These are phyloP conservation scores for Trichoderma cornu-damae DNA, from an alignment of 2,329 filamentous ascomycete species.

Conservation along the genomic window DNA sequence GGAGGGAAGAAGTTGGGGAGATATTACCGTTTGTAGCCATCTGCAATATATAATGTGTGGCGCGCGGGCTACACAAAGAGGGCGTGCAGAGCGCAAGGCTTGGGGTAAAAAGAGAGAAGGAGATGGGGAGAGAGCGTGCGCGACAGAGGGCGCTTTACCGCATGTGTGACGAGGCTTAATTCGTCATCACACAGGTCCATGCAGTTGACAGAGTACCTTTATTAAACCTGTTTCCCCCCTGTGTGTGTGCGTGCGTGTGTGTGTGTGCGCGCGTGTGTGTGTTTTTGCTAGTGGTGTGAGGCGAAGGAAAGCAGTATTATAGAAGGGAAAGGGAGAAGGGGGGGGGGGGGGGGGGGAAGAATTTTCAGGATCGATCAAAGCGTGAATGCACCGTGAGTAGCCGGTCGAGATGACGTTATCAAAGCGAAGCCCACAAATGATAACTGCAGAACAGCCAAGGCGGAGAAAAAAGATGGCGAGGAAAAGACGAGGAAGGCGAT, in stretches of 20 bases:
- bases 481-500: not conserved
- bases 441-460: not conserved
- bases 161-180: slow-evolving; percentile 5
- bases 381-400: not conserved
- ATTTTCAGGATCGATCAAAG: not conserved
- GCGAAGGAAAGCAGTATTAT: not conserved
- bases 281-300: not conserved
- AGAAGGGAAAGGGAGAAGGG: not conserved
- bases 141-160: slow-evolving; percentile 11
- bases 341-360: not conserved
- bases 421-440: not conserved
- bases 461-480: not conserved
- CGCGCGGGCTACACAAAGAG: slow-evolving; percentile 6
- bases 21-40: slow-evolving; percentile 32
- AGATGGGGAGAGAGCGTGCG: not conserved
- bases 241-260: not conserved
- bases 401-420: not conserved
- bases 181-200: slow-evolving; percentile 12
- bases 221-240: not conserved
- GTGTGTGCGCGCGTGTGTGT: too few relatives aligned
- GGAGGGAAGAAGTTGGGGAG: not conserved
- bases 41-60: slow-evolving; percentile 20
- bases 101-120: not conserved
- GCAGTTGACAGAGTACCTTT: not conserved
- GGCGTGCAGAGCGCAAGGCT: slow-evolving; percentile 1